These are phyloP conservation scores for Oryza meyeriana DNA, from an alignment of 176 grass and related monocot genomes.

Conservation along the genomic window DNA sequence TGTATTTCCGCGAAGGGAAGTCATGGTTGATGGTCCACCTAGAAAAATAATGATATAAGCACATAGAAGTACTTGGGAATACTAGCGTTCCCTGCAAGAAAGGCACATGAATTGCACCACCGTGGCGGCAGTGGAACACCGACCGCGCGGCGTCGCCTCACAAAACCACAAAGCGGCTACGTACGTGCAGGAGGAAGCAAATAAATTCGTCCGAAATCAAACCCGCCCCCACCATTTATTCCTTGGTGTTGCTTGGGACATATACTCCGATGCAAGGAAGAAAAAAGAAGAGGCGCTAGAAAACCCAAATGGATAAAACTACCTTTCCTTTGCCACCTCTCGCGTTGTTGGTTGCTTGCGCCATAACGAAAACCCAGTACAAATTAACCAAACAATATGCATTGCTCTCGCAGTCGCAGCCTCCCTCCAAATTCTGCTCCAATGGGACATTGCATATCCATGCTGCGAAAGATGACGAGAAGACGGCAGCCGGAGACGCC, in stretches of 20 bases:
- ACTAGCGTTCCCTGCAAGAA: background rate
- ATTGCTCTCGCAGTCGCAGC: no score
- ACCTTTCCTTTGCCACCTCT: constrained; percentile 25
- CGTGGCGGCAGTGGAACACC: background rate
- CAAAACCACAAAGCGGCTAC: background rate
- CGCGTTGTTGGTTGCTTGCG: background rate
- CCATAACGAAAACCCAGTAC: constrained; percentile 25
- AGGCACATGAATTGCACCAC: constrained; percentile 16
- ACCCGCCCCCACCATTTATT: constrained; percentile 20
- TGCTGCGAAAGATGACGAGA: constrained; percentile 6
- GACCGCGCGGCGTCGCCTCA: background rate
- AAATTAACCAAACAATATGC: background rate
- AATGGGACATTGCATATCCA: constrained; percentile 46
- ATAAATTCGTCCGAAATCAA: background rate
- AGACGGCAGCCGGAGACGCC: background rate
- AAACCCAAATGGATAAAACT: constrained; percentile 7
- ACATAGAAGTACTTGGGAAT: background rate
- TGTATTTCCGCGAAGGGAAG: no score
- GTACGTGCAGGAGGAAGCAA: background rate
- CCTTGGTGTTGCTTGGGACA: constrained; percentile 4
- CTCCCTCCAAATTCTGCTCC: background rate
- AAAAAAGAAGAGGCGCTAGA: background rate
- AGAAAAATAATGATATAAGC: background rate
- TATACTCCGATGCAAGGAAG: constrained; percentile 26
- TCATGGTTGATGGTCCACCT: no score